Base-by-base conservation (phyloP, 1,139 yeast species). In the Taiozyma sp. region DNA sequence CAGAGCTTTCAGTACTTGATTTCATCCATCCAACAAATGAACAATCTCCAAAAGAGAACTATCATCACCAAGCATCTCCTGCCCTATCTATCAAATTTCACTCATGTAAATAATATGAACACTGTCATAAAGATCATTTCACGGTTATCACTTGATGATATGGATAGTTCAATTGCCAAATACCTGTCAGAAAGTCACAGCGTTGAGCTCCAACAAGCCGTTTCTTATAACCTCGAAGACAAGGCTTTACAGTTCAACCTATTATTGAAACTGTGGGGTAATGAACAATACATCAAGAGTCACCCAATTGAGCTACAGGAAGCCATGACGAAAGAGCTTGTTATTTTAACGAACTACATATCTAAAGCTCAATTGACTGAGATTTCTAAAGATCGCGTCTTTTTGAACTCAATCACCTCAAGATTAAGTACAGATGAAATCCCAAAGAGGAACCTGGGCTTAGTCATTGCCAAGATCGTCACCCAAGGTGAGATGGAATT, bases 381-480 rank as follows among this genome's bases (percentile, higher is more conserved):
- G 3, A 46, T 68, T 4, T 60, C 70, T 3, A 62, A 56, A 41
- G 57, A 59, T 22, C 47, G 60, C 16, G 23, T 46, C 1, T 70
- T 71, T 50, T 50, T 71, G 28, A 56, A 65, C 49, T 63, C 68
- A 1, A 66, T 72, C 8, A 70, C 75, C 0, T 54, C 62, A 13
- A 59, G 74, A 29, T 54, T 72, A 10, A 55, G 59, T 6, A 58
- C 65, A 32, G 62, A 65, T 43, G 63, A 65, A 43, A 28, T 43
- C 3, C 41, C 44, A 2, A 48, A 66, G 4, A 61, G 76, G 48
- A 70, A 67, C 47, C 55, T 71, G 6, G 72, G 74, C 1, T 70
- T 73, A 70, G 65, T 60, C 51, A 56, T 73, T 19, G 75, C 75
- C 4, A 72, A 70, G 48, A 50, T 54, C 3, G 51, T 70, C 3